phyloP scores from a whole-genome alignment of 1,284 basidiomycete species.

The Ustilago trichophora region DNA sequence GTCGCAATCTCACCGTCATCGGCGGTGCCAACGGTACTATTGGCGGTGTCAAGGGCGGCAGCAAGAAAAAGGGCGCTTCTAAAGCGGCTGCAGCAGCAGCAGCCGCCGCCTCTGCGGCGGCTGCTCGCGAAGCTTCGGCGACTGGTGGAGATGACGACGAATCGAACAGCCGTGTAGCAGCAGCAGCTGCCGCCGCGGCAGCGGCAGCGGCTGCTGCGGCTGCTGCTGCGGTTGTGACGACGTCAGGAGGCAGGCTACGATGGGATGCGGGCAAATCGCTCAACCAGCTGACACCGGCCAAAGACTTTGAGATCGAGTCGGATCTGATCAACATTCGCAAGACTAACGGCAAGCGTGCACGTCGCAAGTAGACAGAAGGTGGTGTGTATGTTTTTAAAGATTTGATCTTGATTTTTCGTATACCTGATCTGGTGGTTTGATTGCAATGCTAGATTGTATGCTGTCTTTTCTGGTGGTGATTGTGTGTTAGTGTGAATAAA shows the following conservation, averaged over 20 bases:
- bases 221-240: slow-evolving; percentile 46
- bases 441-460: not conserved
- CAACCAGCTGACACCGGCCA: slow-evolving; percentile 61
- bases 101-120: slow-evolving; percentile 35
- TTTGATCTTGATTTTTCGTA: not conserved
- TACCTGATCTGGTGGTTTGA: not conserved
- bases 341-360: slow-evolving; percentile 61
- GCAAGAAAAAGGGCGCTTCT: slow-evolving; percentile 47
- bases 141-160: slow-evolving; percentile 51
- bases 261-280: slow-evolving; percentile 65
- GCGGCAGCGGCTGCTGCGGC: slow-evolving; percentile 37
- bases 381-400: not conserved
- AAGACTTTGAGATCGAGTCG: slow-evolving; percentile 65
- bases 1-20: slow-evolving; percentile 27
- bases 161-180: slow-evolving; percentile 34
- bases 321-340: slow-evolving; percentile 65
- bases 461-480: not conserved
- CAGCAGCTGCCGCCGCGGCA: slow-evolving; percentile 36
- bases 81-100: slow-evolving; percentile 39
- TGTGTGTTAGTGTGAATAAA: not conserved
- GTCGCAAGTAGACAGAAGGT: slow-evolving; percentile 29
- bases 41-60: slow-evolving; percentile 25
- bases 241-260: slow-evolving; percentile 56
- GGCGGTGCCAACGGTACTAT: slow-evolving; percentile 36
- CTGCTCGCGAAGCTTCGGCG: slow-evolving; percentile 43